A percentile compares a stretch with the other conserved stretches of the same genome.
These are phyloP conservation scores for Rhodotorula sphaerocarpa DNA, from an alignment of 768 basidiomycete genomes.

Conservation along the genomic window DNA sequence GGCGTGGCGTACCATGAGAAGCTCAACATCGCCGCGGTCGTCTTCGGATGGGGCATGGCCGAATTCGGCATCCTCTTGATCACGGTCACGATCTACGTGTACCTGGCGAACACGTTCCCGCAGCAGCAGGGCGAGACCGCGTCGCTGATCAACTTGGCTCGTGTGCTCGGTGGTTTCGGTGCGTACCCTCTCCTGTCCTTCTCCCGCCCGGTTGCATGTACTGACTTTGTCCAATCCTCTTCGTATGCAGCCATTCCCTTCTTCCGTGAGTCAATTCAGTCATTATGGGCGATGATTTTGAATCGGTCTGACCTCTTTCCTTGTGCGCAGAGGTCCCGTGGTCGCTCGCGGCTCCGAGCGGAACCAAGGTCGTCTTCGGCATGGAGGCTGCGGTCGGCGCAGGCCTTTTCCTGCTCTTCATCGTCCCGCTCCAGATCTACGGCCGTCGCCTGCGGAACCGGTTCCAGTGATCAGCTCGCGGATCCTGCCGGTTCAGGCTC, in stretches of 20 bases:
- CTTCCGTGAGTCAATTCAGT: too few relatives aligned
- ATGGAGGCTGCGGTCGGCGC: conserved; percentile 46
- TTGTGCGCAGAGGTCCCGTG: conserved; percentile 10
- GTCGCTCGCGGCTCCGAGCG: background rate
- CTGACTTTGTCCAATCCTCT: background rate
- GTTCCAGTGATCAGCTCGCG: too few relatives aligned
- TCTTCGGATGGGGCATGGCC: conserved; percentile 63
- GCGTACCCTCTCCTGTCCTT: background rate
- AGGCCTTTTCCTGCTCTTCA: conserved; percentile 51
- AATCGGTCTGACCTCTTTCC: background rate
- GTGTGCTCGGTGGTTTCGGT: conserved; percentile 50
- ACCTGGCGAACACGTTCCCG: conserved; percentile 36
- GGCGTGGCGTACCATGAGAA: conserved; percentile 39
- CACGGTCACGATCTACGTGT: conserved; percentile 53
- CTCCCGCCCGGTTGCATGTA: background rate
- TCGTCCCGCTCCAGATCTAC: conserved; percentile 52
- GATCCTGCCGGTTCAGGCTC: too few relatives aligned
- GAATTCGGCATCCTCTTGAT: background rate
- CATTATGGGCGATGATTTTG: too few relatives aligned
- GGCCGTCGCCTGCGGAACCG: conserved; percentile 44
- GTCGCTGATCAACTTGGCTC: conserved; percentile 54
- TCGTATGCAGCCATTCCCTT: background rate
- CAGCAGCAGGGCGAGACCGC: conserved; percentile 55
- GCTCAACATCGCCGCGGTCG: conserved; percentile 43
- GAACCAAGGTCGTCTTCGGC: conserved; percentile 9